Evolutionary conservation across 169 alveolate genomes (phyloP), one percentile per base, ranked within the genome.

Genomic region (Plasmodium inui): DNA sequence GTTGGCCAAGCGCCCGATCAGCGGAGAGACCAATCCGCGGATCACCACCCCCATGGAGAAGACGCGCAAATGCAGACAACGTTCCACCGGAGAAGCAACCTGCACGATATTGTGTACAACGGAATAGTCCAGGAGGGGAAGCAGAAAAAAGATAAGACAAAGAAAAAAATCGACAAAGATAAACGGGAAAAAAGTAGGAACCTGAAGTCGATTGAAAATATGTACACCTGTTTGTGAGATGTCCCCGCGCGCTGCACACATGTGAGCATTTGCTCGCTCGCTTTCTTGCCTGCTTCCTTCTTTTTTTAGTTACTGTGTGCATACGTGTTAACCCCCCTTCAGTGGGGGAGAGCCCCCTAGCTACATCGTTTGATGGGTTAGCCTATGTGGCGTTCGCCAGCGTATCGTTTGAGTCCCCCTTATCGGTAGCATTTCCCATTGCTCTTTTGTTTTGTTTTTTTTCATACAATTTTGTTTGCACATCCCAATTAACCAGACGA

Each of bases 211-310:
- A 61, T 88, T 41, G 94, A 88, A 12, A 46, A 79, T 57, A 55
- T 88, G 89, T 88, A 88, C 74, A 74, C 61, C n/a, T 86, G 37
- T 86, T 76, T 86, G 83, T 86, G 85, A 86, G 46, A n/a, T n/a
- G 12, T 8, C 70, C 39, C 44, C 32, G 39, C 26, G 32, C 1
- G 14, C 1, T 67, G 8, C 74, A 61, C 55, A 14, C 44, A 4
- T 30, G 37, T 19, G 34, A 17, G 17, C 1, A 32, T 61, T 22
- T 32, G 34, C 10, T 57, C n/a, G 28, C 32, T 55, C 67, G 5
- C n/a, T 26, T 57, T 10, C 14, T 57, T 30, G 28, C 32, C 28
- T 83, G 5, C n/a, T 26, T 57, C 7, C 14, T 83, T 83, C 9
- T 67, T 67, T 67, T 19, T 67, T 67, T 67, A 8, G 37, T 28